Percentiles rank a stretch among this genome's conserved stretches.
phyloP scores from a whole-genome alignment of 495 filamentous ascomycete species.

The Hypoxylon lienhwacheense region DNA sequence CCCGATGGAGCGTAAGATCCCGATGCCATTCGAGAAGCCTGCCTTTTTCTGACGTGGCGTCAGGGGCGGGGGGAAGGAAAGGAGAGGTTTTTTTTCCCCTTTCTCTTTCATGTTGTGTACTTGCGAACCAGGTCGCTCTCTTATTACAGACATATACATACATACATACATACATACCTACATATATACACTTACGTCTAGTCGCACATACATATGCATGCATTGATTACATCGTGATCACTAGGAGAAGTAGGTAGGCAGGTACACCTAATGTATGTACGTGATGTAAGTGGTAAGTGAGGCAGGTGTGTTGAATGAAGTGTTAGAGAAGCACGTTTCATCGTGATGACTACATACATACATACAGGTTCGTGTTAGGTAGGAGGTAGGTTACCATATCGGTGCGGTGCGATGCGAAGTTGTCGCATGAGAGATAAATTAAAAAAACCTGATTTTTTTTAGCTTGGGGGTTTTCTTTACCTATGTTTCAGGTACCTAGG shows the following conservation, averaged over 20 bases:
- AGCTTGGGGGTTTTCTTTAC: too few species aligned
- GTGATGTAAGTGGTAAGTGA: too few species aligned
- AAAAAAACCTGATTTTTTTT: too few species aligned
- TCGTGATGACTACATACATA: too few species aligned
- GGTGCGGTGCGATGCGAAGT: too few species aligned
- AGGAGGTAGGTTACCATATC: too few species aligned
- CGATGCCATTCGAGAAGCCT: conserved; percentile 32
- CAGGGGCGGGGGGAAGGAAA: background rate
- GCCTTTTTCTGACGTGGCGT: conserved; percentile 21
- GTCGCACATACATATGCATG: background rate
- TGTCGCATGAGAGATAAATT: too few species aligned
- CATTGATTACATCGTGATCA: background rate
- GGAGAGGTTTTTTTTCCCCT: background rate
- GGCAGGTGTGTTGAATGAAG: too few species aligned
- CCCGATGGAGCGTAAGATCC: conserved; percentile 15
- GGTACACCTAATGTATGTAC: background rate
- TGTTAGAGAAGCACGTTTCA: too few species aligned
- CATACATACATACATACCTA: background rate
- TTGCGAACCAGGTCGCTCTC: background rate
- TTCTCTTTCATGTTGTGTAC: background rate
- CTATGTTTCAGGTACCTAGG: too few species aligned
- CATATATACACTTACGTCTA: background rate
- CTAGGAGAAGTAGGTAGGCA: background rate
- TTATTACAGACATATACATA: background rate
- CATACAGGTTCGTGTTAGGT: too few species aligned